Conservation (phyloP, 2,329 filamentous ascomycete species). For the Calycina herbarum region DNA sequence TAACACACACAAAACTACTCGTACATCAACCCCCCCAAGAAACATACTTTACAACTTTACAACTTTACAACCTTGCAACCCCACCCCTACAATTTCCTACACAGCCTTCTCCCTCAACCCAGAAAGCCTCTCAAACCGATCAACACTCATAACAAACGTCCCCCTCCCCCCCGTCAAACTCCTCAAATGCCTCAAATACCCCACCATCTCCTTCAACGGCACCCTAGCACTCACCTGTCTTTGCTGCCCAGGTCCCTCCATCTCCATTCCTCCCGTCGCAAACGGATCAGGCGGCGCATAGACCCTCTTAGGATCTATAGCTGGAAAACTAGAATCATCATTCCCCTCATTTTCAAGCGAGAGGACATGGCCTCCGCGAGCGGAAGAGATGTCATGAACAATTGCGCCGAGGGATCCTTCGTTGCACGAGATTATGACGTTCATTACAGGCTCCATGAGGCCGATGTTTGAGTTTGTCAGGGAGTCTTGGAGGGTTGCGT, state of each 20-base stretch:
- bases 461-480: slow-evolving; percentile 55
- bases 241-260: slow-evolving; percentile 51
- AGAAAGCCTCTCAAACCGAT: slow-evolving; percentile 68
- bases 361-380: slow-evolving; percentile 71
- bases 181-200: slow-evolving; percentile 85
- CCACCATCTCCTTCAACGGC: slow-evolving; percentile 94
- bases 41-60: not conserved
- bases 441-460: slow-evolving; percentile 93
- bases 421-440: slow-evolving; percentile 80
- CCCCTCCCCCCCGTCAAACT: slow-evolving; percentile 85
- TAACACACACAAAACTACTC: not conserved
- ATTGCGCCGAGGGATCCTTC: slow-evolving; percentile 79
- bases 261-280: slow-evolving; percentile 47
- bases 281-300: slow-evolving; percentile 91
- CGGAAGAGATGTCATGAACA: slow-evolving; percentile 76
- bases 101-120: slow-evolving; percentile 49
- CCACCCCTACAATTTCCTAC: slow-evolving; percentile 10
- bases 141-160: slow-evolving; percentile 73
- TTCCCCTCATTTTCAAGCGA: slow-evolving; percentile 55
- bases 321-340: slow-evolving; percentile 25
- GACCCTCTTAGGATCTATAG: slow-evolving; percentile 71
- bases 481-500: slow-evolving; percentile 65
- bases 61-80: not conserved
- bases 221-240: slow-evolving; percentile 79
- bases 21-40: not conserved